Evolutionary conservation across 306 rosid species (phyloP), one percentile per base, ranked within the genome.

Genomic region (Vigna nakashimae): DNA sequence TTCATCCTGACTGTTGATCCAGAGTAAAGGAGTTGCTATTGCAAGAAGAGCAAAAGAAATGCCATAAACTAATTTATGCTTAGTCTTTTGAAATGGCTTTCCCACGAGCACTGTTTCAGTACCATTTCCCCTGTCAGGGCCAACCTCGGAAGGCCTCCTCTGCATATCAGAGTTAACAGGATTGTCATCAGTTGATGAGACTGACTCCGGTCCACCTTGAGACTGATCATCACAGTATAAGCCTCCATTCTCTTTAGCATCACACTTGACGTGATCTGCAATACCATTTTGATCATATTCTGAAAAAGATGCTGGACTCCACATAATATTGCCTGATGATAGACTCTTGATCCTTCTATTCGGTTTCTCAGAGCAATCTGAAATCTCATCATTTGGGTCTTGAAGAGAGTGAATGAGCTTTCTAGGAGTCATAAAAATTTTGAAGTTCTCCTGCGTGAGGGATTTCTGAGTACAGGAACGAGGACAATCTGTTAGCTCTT

Each of bases 321-420:
- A 86, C 28, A 82, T 83, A 78, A 84, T 73, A 32, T 88, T 82
- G 57, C 79, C 78, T 11, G 90, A 80, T 40, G 92, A 89, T 49
- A 83, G 87, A 77, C 90, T 89, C 84, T 84, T 88, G 74, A 72
- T 40, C 67, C 85, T 83, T 69, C 87, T 68, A 24, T 43, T 55
- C 32, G 43, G 85, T 55, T 79, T 86, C 84, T 73, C 84, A 45
- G 86, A 88, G 74, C 63, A 83, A 74, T 72, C 84, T 2, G 89
- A 88, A 71, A 74, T 82, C 15, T 20, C 82, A n/a, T 78, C 81
- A 56, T 63, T 67, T 77, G 76, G 81, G 73, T 91, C 92, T 83
- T 90, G 96, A 72, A 89, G 95, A 69, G 98, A 92, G 82, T 84
- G 92, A 69, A 91, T 82, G 65, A 88, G 93, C 87, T 88, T 89